Percentiles rank a stretch among this genome's conserved stretches.
These are phyloP conservation scores for Pleomassaria siparia DNA, from an alignment of 2,329 filamentous ascomycete genomes.

Conservation along the genomic window DNA sequence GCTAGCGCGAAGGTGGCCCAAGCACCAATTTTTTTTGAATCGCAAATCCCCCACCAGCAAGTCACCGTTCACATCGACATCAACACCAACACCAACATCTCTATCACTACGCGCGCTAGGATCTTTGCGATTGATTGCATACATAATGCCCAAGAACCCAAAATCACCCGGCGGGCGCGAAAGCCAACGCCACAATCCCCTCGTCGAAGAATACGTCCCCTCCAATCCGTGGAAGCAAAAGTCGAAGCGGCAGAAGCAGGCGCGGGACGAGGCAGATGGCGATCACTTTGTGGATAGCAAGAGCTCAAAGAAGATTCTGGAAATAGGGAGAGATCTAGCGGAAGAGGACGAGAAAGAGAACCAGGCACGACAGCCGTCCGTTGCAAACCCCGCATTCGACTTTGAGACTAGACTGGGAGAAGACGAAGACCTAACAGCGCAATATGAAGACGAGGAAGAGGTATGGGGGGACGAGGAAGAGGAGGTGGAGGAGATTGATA, in stretches of 20 bases:
- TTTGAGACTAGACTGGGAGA: conserved; percentile 71
- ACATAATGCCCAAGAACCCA: conserved; percentile 68
- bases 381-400: conserved; percentile 68
- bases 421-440: conserved; percentile 52
- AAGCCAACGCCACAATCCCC: conserved; percentile 79
- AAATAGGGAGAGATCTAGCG: conserved; percentile 83
- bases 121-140: no score
- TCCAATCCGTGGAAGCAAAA: conserved; percentile 71
- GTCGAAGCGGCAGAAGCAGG: conserved; percentile 62
- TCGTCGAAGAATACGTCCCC: conserved; percentile 83
- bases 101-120: neutral
- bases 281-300: conserved; percentile 83
- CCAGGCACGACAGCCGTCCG: conserved; percentile 43
- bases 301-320: conserved; percentile 83
- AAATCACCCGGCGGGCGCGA: conserved; percentile 57
- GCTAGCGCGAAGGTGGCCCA: conserved; percentile 1
- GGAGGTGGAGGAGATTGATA: conserved; percentile 69
- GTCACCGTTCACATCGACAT: neutral
- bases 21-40: conserved; percentile 14
- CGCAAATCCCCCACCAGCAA: neutral
- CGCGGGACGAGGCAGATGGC: conserved; percentile 57
- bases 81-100: neutral
- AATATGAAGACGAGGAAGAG: conserved; percentile 52
- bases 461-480: conserved; percentile 81
- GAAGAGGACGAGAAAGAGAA: conserved; percentile 72